phyloP scores from a whole-genome alignment of 2,329 filamentous ascomycete species.

The Elsinoe ampelina region DNA sequence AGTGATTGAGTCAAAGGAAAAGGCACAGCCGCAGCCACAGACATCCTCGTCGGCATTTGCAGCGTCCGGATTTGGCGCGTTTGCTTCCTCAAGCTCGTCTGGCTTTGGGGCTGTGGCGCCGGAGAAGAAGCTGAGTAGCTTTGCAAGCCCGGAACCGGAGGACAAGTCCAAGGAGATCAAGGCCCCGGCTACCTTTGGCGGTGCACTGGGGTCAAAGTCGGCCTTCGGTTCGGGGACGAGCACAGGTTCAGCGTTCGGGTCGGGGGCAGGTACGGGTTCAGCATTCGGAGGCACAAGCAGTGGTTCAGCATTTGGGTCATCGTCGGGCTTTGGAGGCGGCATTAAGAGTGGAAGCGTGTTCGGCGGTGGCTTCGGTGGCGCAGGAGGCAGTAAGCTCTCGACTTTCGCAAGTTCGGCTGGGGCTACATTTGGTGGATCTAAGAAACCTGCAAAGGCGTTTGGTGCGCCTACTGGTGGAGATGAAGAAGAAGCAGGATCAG shows the following conservation, averaged over 20 bases:
- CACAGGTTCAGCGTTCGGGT: slow-evolving; percentile 24
- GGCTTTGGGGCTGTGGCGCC: slow-evolving; percentile 28
- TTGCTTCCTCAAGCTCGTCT: slow-evolving; percentile 31
- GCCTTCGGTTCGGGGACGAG: slow-evolving; percentile 25
- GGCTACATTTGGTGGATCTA: slow-evolving; percentile 43
- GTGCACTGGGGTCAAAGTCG: slow-evolving; percentile 28
- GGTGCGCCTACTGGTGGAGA: slow-evolving; percentile 63
- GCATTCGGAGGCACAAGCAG: slow-evolving; percentile 19
- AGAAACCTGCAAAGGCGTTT: slow-evolving; percentile 59
- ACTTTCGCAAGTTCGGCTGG: slow-evolving; percentile 51
- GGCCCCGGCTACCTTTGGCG: slow-evolving; percentile 30
- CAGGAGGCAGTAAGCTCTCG: slow-evolving; percentile 41
- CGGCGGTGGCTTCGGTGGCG: slow-evolving; percentile 29
- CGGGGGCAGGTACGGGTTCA: slow-evolving; percentile 20
- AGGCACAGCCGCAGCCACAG: neutral
- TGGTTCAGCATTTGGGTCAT: slow-evolving; percentile 26
- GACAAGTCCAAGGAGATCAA: neutral
- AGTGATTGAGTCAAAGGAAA: slow-evolving; percentile 12
- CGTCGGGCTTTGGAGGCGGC: slow-evolving; percentile 30
- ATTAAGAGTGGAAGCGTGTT: slow-evolving; percentile 27
- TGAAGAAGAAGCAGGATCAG: slow-evolving; percentile 44
- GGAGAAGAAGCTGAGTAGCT: slow-evolving; percentile 23
- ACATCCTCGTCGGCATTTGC: slow-evolving; percentile 44
- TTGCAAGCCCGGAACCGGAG: slow-evolving; percentile 21
- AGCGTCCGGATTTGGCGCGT: slow-evolving; percentile 37